phyloP scores from a whole-genome alignment of 2,329 filamentous ascomycete species.

The Madurella mycetomatis region DNA sequence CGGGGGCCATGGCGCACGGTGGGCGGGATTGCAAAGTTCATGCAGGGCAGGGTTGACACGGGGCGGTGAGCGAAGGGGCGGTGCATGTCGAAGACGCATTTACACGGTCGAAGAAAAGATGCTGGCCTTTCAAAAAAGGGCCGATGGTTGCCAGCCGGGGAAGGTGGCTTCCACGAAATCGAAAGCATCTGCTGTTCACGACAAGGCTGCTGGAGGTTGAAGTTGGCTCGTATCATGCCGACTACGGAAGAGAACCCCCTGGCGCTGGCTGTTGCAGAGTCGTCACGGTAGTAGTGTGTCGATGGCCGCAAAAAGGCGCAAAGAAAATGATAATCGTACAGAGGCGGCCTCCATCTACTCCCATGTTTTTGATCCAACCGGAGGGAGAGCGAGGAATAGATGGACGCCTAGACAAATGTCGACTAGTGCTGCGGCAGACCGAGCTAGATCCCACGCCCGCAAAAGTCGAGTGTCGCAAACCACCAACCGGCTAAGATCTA shows the following conservation, averaged over 20 bases:
- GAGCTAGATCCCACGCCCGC: slow-evolving; percentile 24
- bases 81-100: slow-evolving; percentile 7
- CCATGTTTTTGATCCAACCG: slow-evolving; percentile 23
- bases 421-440: slow-evolving; percentile 27
- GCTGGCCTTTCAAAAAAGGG: slow-evolving; percentile 6
- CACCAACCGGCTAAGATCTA: slow-evolving; percentile 26
- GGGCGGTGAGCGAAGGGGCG: slow-evolving; percentile 6
- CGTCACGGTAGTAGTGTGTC: slow-evolving; percentile 16
- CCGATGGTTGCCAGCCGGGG: slow-evolving; percentile 12
- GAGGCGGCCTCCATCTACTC: slow-evolving; percentile 26
- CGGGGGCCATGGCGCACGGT: not conserved
- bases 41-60: slow-evolving; percentile 7
- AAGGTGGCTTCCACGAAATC: slow-evolving; percentile 8
- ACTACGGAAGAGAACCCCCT: slow-evolving; percentile 15
- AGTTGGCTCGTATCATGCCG: slow-evolving; percentile 18
- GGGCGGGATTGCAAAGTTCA: slow-evolving; percentile 10
- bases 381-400: slow-evolving; percentile 19
- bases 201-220: slow-evolving; percentile 14
- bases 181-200: slow-evolving; percentile 10
- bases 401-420: slow-evolving; percentile 25
- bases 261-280: slow-evolving; percentile 12
- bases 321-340: slow-evolving; percentile 27
- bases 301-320: slow-evolving; percentile 11
- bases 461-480: slow-evolving; percentile 26
- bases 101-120: slow-evolving; percentile 6